Percentiles rank a stretch among this genome's conserved stretches.
Conservation (phyloP, 495 filamentous ascomycete species). For the Platismatia glauca region DNA sequence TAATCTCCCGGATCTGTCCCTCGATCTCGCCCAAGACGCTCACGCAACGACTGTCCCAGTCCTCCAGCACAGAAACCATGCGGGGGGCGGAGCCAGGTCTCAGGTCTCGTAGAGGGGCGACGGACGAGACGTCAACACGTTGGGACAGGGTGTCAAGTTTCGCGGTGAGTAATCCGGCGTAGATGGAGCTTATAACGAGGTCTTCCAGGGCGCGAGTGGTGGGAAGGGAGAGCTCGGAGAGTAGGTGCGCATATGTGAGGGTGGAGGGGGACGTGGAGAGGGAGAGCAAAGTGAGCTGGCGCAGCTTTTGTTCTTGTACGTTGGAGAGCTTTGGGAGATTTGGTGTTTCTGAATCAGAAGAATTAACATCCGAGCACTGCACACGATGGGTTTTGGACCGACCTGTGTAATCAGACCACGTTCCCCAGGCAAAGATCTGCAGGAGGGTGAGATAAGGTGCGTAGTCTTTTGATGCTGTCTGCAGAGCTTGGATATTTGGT, state of each 20-base stretch:
- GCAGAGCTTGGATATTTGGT: constrained; percentile 70
- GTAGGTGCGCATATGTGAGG: constrained; percentile 67
- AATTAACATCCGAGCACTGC: not conserved
- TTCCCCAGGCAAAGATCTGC: constrained; percentile 89
- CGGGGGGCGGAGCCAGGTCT: constrained; percentile 54
- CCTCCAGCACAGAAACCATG: constrained; percentile 57
- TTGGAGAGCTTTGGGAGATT: constrained; percentile 63
- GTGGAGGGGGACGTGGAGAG: constrained; percentile 49
- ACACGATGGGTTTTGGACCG: constrained; percentile 12
- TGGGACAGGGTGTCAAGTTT: constrained; percentile 58
- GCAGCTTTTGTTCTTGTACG: constrained; percentile 74
- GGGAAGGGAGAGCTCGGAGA: constrained; percentile 54
- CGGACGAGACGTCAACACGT: constrained; percentile 63
- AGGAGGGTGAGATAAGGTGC: constrained; percentile 59
- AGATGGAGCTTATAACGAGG: constrained; percentile 82
- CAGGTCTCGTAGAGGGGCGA: constrained; percentile 79
- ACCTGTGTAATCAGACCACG: constrained; percentile 70
- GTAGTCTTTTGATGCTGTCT: constrained; percentile 42
- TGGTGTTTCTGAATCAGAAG: constrained; percentile 34
- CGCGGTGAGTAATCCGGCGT: constrained; percentile 68
- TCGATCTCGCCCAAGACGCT: constrained; percentile 69
- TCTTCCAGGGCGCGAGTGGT: constrained; percentile 70
- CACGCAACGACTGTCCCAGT: constrained; percentile 70
- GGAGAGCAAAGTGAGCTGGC: constrained; percentile 79
- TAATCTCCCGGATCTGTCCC: constrained; percentile 55